Evolutionary conservation across 345 rosid species (phyloP), one percentile per base, ranked within the genome.

Genomic region (Syzygium oleosum): DNA sequence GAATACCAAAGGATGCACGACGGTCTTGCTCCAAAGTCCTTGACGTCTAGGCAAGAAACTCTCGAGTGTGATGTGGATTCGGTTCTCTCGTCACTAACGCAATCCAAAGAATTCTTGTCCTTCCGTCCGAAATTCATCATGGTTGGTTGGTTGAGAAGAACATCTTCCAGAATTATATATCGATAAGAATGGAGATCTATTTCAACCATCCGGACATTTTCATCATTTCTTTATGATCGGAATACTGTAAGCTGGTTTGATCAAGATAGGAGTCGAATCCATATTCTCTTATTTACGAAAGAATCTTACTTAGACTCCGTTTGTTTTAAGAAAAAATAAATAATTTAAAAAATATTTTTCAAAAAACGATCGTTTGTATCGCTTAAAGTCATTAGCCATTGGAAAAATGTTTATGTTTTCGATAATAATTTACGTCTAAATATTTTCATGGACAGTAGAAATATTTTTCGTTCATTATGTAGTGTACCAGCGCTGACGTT

Each of bases 101-200:
- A 34, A 73, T 34, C 21, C 80, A 19, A 10, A 34, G 13, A 17
- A 21, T 19, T 34, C 79, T 5, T 9, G 23, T 34, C 79, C 79
- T 68, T 4, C 23, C 17, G 22, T 31, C 23, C 79, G 12, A 68
- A 68, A 68, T 68, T 31, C 79, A 34, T 34, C 79, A 4, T 17
- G 23, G 79, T 68, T 34, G 23, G 79, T 68, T 34, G 79, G 43
- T 34, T 11, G 79, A 34, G 73, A n/a, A 61, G 29, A n/a, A n/a
- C 73, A 2, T 7, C n/a, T 31, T n/a, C 34, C 73, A 3, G 2
- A 7, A 3, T n/a, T 2, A n/a, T n/a, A n/a, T n/a, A n/a, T n/a
- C 73, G 3, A 61, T 16, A 14, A 52, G 54, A 11, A 12, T 59
- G 46, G 46, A 61, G 17, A 55, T 19, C 23, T 3, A 8, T 55